Base-by-base conservation (phyloP, 2,329 filamentous ascomycete species). In the Thielaviopsis ethacetica region DNA sequence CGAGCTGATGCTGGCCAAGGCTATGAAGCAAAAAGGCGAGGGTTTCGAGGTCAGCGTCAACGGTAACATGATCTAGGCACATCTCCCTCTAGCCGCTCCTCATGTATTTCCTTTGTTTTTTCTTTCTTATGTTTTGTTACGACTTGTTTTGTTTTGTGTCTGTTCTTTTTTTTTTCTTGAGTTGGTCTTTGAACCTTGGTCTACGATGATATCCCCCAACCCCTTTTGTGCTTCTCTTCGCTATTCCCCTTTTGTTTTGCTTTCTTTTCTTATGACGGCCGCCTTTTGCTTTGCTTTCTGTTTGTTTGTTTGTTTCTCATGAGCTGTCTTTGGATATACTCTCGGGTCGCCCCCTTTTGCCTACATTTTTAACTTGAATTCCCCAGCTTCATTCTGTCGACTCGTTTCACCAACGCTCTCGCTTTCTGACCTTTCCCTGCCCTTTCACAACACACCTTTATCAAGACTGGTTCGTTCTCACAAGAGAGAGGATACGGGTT, bases 1-100 rank as follows among this genome's bases (percentile, higher is more conserved):
- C 58, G 88, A 94, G 77, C 74, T 94, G 62, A 94, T 94, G 88
- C 81, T 94, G 53, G 88, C 88, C 58, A 93, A 93, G 75, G 88
- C 88, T 19, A 75, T 89, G 68, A 87, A 84, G 75, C 85, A 89
- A 71, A 93, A 91, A 78, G 83, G 81, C 53, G 84, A 89, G 65
- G 88, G 88, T 19, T 91, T 86, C 65, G 86, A 91, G 72, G 82
- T 93, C 65, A 86, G 83, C 67, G 82, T 91, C 63, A 91, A 91
- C 67, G 88, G 88, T 52, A 85, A 82, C 71, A 85, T 84, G 81
- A 84, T 86, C 67, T 86, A 71, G 66, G 17, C 34, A n/a, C 24
- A 17, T 51, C 21, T 22, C 9, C 9, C 34, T 41, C 60, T 34
- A 54, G 27, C 44, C 44, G 53, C 55, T 47, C n/a, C n/a, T 24